Evolutionary conservation across 75 land plant species (phyloP), one percentile per base, ranked within the genome.

Genomic region (Pseudotsuga menziesii): DNA sequence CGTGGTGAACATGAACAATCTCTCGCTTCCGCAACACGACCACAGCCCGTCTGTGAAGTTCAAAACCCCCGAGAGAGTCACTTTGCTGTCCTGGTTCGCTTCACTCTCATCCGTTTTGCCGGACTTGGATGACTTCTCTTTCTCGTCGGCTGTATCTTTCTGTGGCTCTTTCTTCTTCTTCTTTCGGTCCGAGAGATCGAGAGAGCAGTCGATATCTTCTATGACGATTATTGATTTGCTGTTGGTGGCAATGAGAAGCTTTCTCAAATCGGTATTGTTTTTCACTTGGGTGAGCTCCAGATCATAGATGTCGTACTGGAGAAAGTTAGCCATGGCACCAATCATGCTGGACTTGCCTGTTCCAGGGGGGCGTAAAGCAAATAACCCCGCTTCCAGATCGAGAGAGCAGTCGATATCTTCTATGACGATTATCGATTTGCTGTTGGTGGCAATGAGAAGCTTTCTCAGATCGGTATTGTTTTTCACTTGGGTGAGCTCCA

Each of bases 11-110:
- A 82, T 64, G 59, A 82, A 71, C 63, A 82, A 74, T 77, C 84
- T 73, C 79, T 83, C 85, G 16, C 73, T 70, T 7, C 85, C 83
- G 26, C 85, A 83, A 52, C 76, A 81, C 4, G 85, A 83, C 85
- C 85, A 83, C 44, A 83, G 66, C 75, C 83, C 85, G 32, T 83
- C 85, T 16, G 79, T 71, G 29, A 83, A 83, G 35, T 83, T 83
- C 4, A 83, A 79, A 56, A 83, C 8, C 14, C 85, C 85, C 5
- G 85, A 83, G 15, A 83, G 67, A 4, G 85, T 83, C 3, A 83
- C 83, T 23, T 80, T 25, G 81, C 81, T 79, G 75, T 26, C 16
- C 20, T 36, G 0, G 41, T 32, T 58, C 52, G 11, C 2, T 29
- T 48, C 22, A 5, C 22, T 23, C 7, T 58, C 22, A 8, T 58